Evolutionary conservation across 805 yeast genomes (phyloP).

Genomic region (Barnettozyma botsteinii): DNA sequence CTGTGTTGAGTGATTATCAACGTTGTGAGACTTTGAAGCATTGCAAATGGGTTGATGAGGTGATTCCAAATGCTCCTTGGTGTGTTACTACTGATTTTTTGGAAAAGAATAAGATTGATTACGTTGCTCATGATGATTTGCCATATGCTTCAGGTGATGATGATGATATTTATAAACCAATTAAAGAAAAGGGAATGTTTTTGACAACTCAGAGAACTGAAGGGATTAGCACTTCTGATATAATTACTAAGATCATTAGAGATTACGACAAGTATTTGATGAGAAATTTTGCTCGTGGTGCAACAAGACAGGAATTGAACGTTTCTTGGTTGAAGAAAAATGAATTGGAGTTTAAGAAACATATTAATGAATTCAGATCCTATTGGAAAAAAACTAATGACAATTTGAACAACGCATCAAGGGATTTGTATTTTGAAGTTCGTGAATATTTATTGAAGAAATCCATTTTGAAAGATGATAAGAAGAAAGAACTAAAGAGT

Average conservation of each 20-base stretch:
- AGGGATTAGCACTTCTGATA: slow-evolving; percentile 93
- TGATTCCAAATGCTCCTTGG: slow-evolving; percentile 94
- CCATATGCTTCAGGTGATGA: slow-evolving; percentile 88
- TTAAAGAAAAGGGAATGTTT: slow-evolving; percentile 86
- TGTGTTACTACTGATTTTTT: slow-evolving; percentile 80
- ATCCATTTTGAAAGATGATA: slow-evolving; percentile 24
- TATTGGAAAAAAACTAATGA: slow-evolving; percentile 76
- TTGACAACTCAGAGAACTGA: slow-evolving; percentile 94
- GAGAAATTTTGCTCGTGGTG: slow-evolving; percentile 97
- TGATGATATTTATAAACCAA: slow-evolving; percentile 90
- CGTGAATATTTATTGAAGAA: slow-evolving; percentile 61
- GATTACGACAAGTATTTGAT: slow-evolving; percentile 95
- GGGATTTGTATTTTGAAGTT: slow-evolving; percentile 80
- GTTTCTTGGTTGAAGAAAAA: slow-evolving; percentile 97
- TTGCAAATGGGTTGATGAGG: slow-evolving; percentile 98
- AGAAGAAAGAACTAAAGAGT: slow-evolving; percentile 12
- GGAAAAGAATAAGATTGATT: slow-evolving; percentile 76
- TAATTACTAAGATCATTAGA: slow-evolving; percentile 88
- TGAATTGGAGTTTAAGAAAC: slow-evolving; percentile 89
- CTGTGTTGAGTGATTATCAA: slow-evolving; percentile 84
- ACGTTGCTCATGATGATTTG: slow-evolving; percentile 95
- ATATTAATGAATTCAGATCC: slow-evolving; percentile 78
- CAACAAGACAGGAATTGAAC: slow-evolving; percentile 90
- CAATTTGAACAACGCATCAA: slow-evolving; percentile 63
- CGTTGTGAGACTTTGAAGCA: slow-evolving; percentile 88